phyloP scores from a whole-genome alignment of 495 filamentous ascomycete genomes.

The Bathelium albidoporum region DNA sequence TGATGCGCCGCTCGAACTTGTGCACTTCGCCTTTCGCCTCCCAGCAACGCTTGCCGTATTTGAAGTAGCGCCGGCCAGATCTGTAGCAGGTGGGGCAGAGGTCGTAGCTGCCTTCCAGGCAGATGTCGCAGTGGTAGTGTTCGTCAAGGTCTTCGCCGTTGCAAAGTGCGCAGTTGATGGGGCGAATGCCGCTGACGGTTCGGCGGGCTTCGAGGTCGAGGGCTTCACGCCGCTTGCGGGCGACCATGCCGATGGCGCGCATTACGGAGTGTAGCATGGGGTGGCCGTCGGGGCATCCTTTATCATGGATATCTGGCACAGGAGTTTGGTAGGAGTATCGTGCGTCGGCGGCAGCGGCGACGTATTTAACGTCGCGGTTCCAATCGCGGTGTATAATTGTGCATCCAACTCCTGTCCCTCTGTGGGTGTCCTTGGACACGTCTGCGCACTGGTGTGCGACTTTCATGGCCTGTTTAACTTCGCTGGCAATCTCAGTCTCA shows the following conservation, averaged over 20 bases:
- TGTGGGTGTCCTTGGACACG: slow-evolving; percentile 42
- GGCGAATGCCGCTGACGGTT: slow-evolving; percentile 12
- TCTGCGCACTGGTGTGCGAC: slow-evolving; percentile 56
- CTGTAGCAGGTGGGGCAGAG: not conserved
- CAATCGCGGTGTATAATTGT: slow-evolving; percentile 58
- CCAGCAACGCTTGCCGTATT: not conserved
- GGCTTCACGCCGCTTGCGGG: slow-evolving; percentile 46
- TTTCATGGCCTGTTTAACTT: slow-evolving; percentile 51
- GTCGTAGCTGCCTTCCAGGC: not conserved
- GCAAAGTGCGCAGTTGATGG: slow-evolving; percentile 16
- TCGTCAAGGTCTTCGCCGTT: slow-evolving; percentile 14
- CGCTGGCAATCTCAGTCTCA: slow-evolving; percentile 47
- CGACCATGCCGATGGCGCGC: slow-evolving; percentile 80
- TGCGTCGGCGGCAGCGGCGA: slow-evolving; percentile 70
- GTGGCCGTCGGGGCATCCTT: slow-evolving; percentile 42
- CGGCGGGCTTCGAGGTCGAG: slow-evolving; percentile 2
- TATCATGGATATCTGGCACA: not conserved
- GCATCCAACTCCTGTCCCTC: slow-evolving; percentile 64
- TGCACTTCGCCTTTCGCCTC: not conserved
- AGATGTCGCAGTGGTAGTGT: not conserved
- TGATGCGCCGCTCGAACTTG: not conserved
- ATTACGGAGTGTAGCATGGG: slow-evolving; percentile 73
- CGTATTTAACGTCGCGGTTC: slow-evolving; percentile 35
- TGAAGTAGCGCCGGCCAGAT: not conserved
- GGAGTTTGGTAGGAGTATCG: slow-evolving; percentile 31